Percentiles rank a stretch among this genome's conserved stretches.
Conservation (phyloP, 1,139 yeast species). For the Geotrichum phurueaensis region DNA sequence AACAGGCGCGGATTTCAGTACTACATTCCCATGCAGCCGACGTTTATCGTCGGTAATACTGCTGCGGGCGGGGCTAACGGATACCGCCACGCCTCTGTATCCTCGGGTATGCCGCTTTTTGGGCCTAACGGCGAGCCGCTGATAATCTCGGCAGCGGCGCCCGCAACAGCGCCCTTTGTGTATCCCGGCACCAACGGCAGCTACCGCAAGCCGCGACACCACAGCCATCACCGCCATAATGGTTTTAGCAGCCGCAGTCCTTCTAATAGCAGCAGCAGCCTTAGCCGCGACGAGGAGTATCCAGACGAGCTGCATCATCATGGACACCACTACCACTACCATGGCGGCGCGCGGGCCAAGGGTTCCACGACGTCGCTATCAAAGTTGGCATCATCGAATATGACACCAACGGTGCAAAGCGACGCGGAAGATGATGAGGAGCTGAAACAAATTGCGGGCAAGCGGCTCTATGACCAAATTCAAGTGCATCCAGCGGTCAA, state of each 20-base stretch:
- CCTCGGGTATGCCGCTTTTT: not conserved
- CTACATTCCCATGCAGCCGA: not conserved
- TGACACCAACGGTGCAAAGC: not conserved
- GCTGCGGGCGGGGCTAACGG: not conserved
- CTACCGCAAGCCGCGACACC: not conserved
- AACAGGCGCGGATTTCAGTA: not conserved
- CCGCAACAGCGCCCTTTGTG: not conserved
- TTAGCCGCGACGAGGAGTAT: not conserved
- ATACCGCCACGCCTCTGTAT: not conserved
- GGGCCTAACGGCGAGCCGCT: not conserved
- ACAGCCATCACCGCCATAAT: not conserved
- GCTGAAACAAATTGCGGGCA: conserved; percentile 88
- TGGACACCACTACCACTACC: not conserved
- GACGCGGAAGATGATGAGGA: conserved; percentile 44
- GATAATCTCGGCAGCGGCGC: not conserved
- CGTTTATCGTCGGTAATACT: not conserved
- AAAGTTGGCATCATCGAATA: not conserved
- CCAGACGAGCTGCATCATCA: not conserved
- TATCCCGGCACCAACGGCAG: not conserved
- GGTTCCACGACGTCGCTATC: not conserved
- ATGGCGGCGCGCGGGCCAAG: not conserved
- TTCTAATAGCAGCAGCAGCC: not conserved
- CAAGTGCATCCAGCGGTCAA: conserved; percentile 68
- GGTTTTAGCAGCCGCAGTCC: not conserved
- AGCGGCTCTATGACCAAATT: conserved; percentile 84